Percentiles rank a stretch among this genome's conserved stretches.
These are phyloP conservation scores for Talaromyces sp. DNA, from an alignment of 2,329 filamentous ascomycete species.

Conservation along the genomic window DNA sequence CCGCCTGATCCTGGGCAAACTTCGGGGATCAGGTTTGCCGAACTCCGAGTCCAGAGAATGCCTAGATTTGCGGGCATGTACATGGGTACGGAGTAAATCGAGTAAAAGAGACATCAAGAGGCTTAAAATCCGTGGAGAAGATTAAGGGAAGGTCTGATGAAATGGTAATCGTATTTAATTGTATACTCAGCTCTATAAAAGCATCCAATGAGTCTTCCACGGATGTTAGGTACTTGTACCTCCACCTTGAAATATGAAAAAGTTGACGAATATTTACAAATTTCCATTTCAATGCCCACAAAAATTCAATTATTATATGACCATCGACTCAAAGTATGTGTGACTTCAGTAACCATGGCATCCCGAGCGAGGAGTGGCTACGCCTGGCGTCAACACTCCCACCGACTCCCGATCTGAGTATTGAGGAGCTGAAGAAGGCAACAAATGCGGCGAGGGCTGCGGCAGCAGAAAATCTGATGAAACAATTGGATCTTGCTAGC, in stretches of 20 bases:
- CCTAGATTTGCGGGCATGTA: not conserved
- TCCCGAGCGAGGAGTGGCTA: slow-evolving; percentile 47
- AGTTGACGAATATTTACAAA: not conserved
- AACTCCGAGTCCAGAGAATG: not conserved
- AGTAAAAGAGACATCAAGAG: not conserved
- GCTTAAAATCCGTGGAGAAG: not conserved
- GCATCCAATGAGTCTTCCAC: not conserved
- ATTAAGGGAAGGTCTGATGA: not conserved
- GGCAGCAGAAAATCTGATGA: not conserved
- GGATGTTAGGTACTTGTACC: not conserved
- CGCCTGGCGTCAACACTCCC: slow-evolving; percentile 39
- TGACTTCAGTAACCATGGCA: slow-evolving; percentile 45
- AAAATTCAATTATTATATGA: not conserved
- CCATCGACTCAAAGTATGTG: slow-evolving; percentile 26
- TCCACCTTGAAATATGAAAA: not conserved
- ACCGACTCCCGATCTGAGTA: slow-evolving; percentile 25
- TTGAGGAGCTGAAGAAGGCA: slow-evolving; percentile 24
- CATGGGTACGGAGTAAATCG: not conserved
- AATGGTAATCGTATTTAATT: not conserved
- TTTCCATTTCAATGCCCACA: not conserved
- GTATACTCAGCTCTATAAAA: not conserved
- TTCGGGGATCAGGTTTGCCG: not conserved
- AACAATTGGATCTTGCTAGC: slow-evolving; percentile 20
- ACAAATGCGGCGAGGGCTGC: not conserved
- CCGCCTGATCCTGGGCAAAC: not conserved